Evolutionary conservation across 2,329 filamentous ascomycete genomes (phyloP), one percentile per base, ranked within the genome.

Genomic region (Mariannaea elegans): DNA sequence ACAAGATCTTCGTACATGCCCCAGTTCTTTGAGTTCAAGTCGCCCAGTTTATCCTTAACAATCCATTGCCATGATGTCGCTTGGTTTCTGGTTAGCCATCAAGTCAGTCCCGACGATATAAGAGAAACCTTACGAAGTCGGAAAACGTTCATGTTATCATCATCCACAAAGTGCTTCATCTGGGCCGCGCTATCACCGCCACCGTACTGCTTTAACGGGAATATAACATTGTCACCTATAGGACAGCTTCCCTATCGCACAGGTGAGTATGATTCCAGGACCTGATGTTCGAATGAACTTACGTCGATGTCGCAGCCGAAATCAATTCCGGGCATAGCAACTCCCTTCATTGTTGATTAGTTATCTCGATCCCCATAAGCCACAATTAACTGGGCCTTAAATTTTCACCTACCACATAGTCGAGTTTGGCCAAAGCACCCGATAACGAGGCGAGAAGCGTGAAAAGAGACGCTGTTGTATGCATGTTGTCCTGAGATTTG

Each of bases 61-160:
- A 89, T 79, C 65, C 81, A 88, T 65, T 89, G 86, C 87, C 86
- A 89, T 14, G 69, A 68, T 44, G 71, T 75, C 67, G 79, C 81
- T 82, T 14, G 52, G 16, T 1, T 5, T 12, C 12, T 39, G 13
- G 56, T 63, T 38, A 63, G 57, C 21, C 10, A 48, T 14, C 27
- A 4, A 32, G 21, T 12, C 7, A 14, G 10, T 4, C 18, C 6
- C 9, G 16, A 12, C 18, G n/a, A 14, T 16, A 12, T 38, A 4
- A 21, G n/a, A 21, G 7, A 4, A 16, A 10, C 64, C 76, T 73
- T 60, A 73, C 74, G 84, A 8, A 89, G 76, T 18, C 80, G 75
- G 73, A 87, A 87, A 32, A 83, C 79, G 67, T 87, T 87, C 50
- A 87, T 77, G 54, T 76, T 76, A 61, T 81, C 76, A 55, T 84